A percentile compares a stretch with the other conserved stretches of the same genome.
phyloP scores from a whole-genome alignment of 805 yeast genomes.

The Candida orba region DNA sequence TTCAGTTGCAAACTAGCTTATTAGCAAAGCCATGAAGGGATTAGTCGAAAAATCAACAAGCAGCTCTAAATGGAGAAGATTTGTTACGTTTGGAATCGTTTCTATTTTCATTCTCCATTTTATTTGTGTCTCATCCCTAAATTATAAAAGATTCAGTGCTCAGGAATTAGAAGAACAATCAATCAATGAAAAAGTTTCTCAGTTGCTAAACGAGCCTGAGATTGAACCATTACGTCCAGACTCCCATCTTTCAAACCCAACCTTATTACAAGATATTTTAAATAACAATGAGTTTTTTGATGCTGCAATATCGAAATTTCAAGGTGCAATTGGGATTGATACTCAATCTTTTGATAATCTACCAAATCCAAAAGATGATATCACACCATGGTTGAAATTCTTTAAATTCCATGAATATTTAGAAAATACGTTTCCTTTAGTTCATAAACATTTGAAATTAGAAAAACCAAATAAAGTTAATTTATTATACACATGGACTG shows the following conservation, averaged over 20 bases:
- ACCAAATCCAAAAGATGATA: slow-evolving; percentile 23
- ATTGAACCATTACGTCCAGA: not conserved
- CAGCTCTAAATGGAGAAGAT: no score
- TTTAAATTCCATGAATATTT: slow-evolving; percentile 41
- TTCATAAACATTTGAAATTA: slow-evolving; percentile 38
- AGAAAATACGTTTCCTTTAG: slow-evolving; percentile 45
- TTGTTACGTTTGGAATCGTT: no score
- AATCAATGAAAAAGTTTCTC: not conserved
- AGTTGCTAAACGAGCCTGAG: not conserved
- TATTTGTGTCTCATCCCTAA: no score
- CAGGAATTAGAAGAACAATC: no score
- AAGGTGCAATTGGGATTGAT: slow-evolving; percentile 55
- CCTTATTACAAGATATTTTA: not conserved
- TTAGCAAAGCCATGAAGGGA: no score
- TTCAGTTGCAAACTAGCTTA: no score
- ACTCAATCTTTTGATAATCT: slow-evolving; percentile 53
- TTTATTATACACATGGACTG: slow-evolving; percentile 59
- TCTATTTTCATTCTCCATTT: no score
- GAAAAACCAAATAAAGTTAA: slow-evolving; percentile 58
- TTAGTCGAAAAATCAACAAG: no score
- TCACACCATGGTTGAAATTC: slow-evolving; percentile 28
- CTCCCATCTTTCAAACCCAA: not conserved
- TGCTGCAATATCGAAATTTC: slow-evolving; percentile 36
- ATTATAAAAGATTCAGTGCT: no score
- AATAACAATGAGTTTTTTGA: slow-evolving; percentile 9